phyloP scores from a whole-genome alignment of 306 rosid species.

The Quercus variabilis region DNA sequence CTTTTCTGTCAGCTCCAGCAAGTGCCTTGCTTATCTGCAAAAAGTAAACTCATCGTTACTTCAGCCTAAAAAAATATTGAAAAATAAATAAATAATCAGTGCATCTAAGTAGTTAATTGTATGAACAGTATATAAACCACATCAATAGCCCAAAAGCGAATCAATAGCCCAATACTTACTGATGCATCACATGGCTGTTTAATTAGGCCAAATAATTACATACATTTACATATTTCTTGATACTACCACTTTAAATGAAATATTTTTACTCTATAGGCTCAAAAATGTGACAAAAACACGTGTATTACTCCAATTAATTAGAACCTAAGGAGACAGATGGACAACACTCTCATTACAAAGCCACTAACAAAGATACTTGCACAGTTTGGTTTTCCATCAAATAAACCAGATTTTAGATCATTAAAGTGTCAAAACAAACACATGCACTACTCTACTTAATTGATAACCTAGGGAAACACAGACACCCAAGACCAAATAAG shows the following conservation, averaged over 20 bases:
- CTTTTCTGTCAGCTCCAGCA: slow-evolving; percentile 53
- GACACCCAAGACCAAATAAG: neutral
- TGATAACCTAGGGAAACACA: no score
- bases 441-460: no score
- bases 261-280: neutral
- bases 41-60: neutral
- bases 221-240: neutral
- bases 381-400: no score
- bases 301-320: no score
- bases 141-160: neutral
- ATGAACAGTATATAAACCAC: neutral
- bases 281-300: neutral
- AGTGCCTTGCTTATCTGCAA: slow-evolving; percentile 53
- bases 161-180: neutral
- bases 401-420: no score
- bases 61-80: neutral
- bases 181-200: neutral
- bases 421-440: no score
- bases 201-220: neutral
- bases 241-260: neutral
- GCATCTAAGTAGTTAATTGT: neutral
- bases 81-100: neutral
- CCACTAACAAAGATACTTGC: no score
- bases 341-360: no score
- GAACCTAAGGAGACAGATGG: no score